Base-by-base conservation (phyloP, 202 grass and related monocot species). In the Panicum virgatum region DNA sequence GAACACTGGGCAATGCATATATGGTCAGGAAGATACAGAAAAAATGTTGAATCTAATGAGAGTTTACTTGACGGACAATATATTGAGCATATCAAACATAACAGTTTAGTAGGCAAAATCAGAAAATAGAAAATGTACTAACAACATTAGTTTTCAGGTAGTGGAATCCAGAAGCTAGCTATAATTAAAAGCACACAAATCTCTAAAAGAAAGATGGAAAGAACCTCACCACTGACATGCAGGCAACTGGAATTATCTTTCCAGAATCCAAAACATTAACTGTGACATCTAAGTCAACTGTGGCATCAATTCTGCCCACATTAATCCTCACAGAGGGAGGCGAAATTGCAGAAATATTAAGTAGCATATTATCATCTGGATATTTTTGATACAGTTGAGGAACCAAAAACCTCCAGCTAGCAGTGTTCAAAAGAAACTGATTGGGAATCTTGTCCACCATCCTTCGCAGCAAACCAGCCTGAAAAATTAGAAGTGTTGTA, bases 361-460 rank as follows among this genome's bases (percentile, higher is more conserved):
- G 73, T 42, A 87, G 6, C 80, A 98, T 93, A 72, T 91, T 85
- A 76, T 94, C 80, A 71, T 93, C 83, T 73, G 89, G 96, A 84
- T 93, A 98, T 69, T 87, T 80, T 46, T 27, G 70, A 67, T 95
- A 98, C 56, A 98, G 80, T 58, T 32, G 83, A 32, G 96, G 96
- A 93, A 98, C 90, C 10, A 98, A 73, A 88, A 91, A 90, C 44
- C 88, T 89, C 92, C 92, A 98, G 70, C 80, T 95, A 82, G 90
- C 90, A 58, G 96, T 98, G 53, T 93, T 98, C 72, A 98, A 75
- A 81, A 98, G 86, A 76, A 88, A 86, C 65, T 98, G 92, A 73
- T 91, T 82, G 62, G 92, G 85, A 86, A 98, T 62, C 67, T 88
- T 90, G 79, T 98, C 87, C 39, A 98, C 96, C 47, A 90, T 82